Conservation (phyloP, 306 rosid species). For the Glycine tomentella region DNA sequence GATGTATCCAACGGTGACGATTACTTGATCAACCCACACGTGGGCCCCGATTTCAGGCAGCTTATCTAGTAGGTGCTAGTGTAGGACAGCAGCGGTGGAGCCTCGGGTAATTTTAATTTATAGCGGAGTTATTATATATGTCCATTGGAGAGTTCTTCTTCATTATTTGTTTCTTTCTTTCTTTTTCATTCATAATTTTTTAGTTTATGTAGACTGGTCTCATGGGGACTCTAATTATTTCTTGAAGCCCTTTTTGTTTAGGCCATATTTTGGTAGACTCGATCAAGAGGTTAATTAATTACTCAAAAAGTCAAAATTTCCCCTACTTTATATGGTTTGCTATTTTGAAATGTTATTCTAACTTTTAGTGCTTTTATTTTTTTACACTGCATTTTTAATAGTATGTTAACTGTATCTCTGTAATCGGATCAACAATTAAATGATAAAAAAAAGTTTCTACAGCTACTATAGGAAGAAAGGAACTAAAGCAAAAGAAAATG, state of each 20-base stretch:
- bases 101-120: constrained; percentile 33
- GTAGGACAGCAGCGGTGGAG: constrained; percentile 43
- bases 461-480: too few relatives aligned
- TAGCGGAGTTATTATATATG: constrained; percentile 14
- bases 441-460: background rate
- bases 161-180: background rate
- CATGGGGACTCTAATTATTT: background rate
- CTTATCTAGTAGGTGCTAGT: constrained; percentile 56
- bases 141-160: background rate
- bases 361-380: background rate
- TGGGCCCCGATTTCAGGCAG: constrained; percentile 71
- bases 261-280: constrained; percentile 27
- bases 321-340: background rate
- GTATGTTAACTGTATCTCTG: background rate
- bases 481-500: too few relatives aligned
- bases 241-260: background rate
- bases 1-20: constrained; percentile 72
- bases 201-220: constrained; percentile 8
- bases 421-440: background rate
- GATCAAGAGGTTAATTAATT: background rate
- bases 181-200: background rate
- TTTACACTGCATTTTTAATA: background rate
- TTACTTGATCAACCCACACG: constrained; percentile 77
- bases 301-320: background rate
- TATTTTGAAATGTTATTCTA: too few relatives aligned